phyloP scores from a whole-genome alignment of 2,329 filamentous ascomycete genomes.

The Ceratocystis huliohia region DNA sequence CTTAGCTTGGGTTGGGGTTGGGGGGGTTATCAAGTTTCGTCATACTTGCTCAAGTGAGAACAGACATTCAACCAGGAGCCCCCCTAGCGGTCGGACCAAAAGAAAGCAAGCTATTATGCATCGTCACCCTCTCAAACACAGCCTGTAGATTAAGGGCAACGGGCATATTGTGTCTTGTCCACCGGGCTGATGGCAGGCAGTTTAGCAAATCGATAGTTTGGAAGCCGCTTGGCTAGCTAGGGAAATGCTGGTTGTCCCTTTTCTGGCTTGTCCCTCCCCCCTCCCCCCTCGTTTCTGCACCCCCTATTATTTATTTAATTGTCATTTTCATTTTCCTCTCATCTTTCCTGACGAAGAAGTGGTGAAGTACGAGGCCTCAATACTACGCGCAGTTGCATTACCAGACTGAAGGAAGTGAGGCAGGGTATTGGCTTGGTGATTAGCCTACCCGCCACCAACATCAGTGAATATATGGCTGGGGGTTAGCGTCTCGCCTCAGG shows the following conservation, averaged over 20 bases:
- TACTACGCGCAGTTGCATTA: background rate
- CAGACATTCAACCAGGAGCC: background rate
- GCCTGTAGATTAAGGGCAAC: constrained; percentile 1
- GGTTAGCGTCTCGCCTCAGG: background rate
- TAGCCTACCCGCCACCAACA: background rate
- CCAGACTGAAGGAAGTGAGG: background rate
- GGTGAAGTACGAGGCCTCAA: background rate
- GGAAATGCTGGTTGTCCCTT: too few relatives aligned
- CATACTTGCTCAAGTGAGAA: constrained; percentile 8
- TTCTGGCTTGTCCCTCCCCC: too few relatives aligned
- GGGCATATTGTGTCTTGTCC: background rate
- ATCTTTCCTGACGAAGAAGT: background rate
- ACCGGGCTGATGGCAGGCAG: background rate
- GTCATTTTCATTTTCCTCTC: background rate
- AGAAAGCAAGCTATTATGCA: background rate
- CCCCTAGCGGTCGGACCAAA: background rate
- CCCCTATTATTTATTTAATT: background rate
- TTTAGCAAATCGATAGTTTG: background rate
- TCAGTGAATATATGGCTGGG: background rate
- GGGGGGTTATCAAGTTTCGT: background rate
- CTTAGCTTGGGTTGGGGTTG: background rate
- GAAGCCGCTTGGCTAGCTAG: background rate
- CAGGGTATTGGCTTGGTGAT: background rate
- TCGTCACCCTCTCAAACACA: constrained; percentile 1
- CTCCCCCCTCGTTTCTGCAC: too few relatives aligned